A percentile compares a stretch with the other conserved stretches of the same genome.
These are phyloP conservation scores for Neobulgaria alba DNA, from an alignment of 2,329 filamentous ascomycete species.

Conservation along the genomic window DNA sequence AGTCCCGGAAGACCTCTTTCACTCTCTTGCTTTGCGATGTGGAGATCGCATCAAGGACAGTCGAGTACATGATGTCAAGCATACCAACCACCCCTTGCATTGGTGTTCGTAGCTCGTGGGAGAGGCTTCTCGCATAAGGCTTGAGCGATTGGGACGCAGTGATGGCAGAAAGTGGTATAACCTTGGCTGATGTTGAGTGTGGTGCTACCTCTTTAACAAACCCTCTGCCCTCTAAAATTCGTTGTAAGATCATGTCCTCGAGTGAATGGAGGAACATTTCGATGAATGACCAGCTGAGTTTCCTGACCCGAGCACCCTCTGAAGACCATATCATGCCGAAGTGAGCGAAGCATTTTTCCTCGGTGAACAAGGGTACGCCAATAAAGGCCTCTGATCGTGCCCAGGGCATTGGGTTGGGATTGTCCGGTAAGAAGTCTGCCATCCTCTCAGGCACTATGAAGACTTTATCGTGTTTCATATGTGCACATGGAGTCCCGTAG, in stretches of 20 bases:
- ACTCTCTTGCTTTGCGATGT: conserved; percentile 41
- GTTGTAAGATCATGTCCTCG: conserved; percentile 55
- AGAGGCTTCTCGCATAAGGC: conserved; percentile 63
- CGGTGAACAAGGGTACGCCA: conserved; percentile 55
- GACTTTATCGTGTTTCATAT: conserved; percentile 65
- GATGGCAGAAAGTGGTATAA: conserved; percentile 46
- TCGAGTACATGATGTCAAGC: conserved; percentile 69
- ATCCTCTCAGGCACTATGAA: conserved; percentile 58
- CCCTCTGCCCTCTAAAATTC: conserved; percentile 45
- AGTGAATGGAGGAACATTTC: conserved; percentile 61
- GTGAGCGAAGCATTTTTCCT: conserved; percentile 59
- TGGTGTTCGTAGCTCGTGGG: conserved; percentile 62
- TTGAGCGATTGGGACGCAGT: conserved; percentile 57
- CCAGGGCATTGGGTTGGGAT: conserved; percentile 47
- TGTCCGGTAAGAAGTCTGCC: conserved; percentile 48
- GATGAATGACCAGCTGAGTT: conserved; percentile 55
- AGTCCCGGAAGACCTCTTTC: conserved; percentile 47
- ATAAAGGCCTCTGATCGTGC: conserved; percentile 58
- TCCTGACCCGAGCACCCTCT: conserved; percentile 46
- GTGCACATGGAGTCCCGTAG: conserved; percentile 52
- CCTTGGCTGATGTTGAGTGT: conserved; percentile 28
- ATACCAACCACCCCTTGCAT: conserved; percentile 72
- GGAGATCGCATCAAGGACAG: conserved; percentile 56
- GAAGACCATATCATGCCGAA: conserved; percentile 65
- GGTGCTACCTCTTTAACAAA: conserved; percentile 30